Conservation (phyloP, 1,284 basidiomycete genomes). For the Cutaneotrichosporon dermatis region DNA sequence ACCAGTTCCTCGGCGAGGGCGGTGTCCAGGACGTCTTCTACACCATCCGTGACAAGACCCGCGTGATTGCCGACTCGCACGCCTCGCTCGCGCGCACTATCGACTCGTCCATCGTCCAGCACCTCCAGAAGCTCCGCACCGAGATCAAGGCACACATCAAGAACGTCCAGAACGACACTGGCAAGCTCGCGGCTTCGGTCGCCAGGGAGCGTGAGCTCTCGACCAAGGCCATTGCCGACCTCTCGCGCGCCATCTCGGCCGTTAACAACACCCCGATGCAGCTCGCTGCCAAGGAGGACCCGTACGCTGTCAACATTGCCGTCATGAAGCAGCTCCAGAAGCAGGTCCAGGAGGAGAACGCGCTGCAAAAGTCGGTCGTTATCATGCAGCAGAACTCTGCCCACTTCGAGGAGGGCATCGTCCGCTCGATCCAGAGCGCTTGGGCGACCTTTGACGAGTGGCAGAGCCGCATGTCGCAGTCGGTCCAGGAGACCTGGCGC, state of each 20-base stretch:
- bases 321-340: slow-evolving; percentile 85
- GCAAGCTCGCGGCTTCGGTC: slow-evolving; percentile 87
- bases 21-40: slow-evolving; percentile 93
- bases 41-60: slow-evolving; percentile 87
- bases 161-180: slow-evolving; percentile 98
- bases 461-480: slow-evolving; percentile 77
- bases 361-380: slow-evolving; percentile 96
- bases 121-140: slow-evolving; percentile 84
- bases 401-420: slow-evolving; percentile 95
- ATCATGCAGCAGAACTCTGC: slow-evolving; percentile 99
- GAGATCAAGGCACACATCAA: slow-evolving; percentile 97
- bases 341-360: slow-evolving; percentile 95
- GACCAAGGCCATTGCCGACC: slow-evolving; percentile 78
- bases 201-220: slow-evolving; percentile 92
- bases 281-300: slow-evolving; percentile 77
- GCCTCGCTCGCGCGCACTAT: slow-evolving; percentile 94
- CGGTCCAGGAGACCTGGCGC: slow-evolving; percentile 77
- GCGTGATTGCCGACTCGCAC: slow-evolving; percentile 90
- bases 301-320: slow-evolving; percentile 71
- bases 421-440: slow-evolving; percentile 89
- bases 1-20: slow-evolving; percentile 91
- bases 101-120: slow-evolving; percentile 95
- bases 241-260: slow-evolving; percentile 78
- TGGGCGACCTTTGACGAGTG: slow-evolving; percentile 98
- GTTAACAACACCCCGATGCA: slow-evolving; percentile 94